phyloP scores from a whole-genome alignment of 1,284 basidiomycete species.

The Pisolithus thermaeus region DNA sequence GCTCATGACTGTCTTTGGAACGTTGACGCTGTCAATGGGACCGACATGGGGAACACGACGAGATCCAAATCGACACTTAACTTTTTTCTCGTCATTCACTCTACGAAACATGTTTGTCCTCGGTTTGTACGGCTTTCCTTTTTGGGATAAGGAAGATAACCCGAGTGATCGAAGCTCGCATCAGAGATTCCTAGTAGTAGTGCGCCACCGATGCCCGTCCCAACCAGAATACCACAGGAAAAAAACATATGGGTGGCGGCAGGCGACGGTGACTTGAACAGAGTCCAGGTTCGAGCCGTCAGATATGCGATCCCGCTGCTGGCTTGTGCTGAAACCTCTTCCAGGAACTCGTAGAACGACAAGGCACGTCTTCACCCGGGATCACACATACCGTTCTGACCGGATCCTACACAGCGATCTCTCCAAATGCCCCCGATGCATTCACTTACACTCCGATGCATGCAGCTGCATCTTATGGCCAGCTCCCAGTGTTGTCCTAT shows the following conservation, averaged over 20 bases:
- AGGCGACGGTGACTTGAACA: conserved; percentile 70
- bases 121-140: too few species aligned
- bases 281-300: conserved; percentile 36
- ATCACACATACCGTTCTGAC: conserved; percentile 18
- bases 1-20: conserved; percentile 34
- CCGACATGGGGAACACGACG: neutral
- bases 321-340: neutral
- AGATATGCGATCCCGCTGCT: conserved; percentile 3
- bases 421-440: conserved; percentile 71
- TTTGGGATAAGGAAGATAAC: too few species aligned
- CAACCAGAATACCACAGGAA: conserved; percentile 22
- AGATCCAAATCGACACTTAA: too few species aligned
- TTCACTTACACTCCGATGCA: conserved; percentile 92
- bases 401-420: conserved; percentile 45
- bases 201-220: conserved; percentile 13
- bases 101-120: too few species aligned
- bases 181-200: neutral
- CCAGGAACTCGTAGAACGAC: conserved; percentile 54
- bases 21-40: conserved; percentile 10
- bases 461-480: conserved; percentile 91
- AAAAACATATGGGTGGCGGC: conserved; percentile 93
- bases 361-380: conserved; percentile 36
- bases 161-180: too few species aligned
- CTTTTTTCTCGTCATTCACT: too few species aligned
- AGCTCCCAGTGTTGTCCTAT: conserved; percentile 71